Percentiles rank a stretch among this genome's conserved stretches.
phyloP scores from a whole-genome alignment of 768 basidiomycete species.

The Candolleomyces efflorescens region DNA sequence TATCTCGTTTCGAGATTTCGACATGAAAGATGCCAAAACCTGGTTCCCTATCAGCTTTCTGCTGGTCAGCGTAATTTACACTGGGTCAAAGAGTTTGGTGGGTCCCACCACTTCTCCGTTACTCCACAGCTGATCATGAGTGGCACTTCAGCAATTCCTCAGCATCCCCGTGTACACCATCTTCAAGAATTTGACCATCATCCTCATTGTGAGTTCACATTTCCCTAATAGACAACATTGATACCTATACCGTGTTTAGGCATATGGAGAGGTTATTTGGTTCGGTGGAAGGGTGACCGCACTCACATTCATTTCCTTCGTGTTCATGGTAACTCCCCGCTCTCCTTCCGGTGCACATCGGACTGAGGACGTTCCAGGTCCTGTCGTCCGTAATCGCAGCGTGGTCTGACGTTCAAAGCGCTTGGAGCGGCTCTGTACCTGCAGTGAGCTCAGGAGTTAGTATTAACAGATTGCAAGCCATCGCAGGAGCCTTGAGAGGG shows the following conservation, averaged over 20 bases:
- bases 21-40: conserved; percentile 74
- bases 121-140: neutral
- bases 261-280: conserved; percentile 97
- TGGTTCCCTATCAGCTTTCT: conserved; percentile 96
- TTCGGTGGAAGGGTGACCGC: conserved; percentile 88
- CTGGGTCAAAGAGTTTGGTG: conserved; percentile 94
- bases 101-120: conserved; percentile 27
- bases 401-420: conserved; percentile 78
- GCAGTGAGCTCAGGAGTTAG: conserved; percentile 29
- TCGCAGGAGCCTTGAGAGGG: conserved; percentile 43
- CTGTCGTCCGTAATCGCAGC: conserved; percentile 95
- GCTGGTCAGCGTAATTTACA: conserved; percentile 94
- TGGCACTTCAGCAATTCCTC: conserved; percentile 77
- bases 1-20: conserved; percentile 83
- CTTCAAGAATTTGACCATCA: conserved; percentile 99
- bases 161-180: conserved; percentile 98
- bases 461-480: conserved; percentile 29
- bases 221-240: neutral
- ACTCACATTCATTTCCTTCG: conserved; percentile 84
- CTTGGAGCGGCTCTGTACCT: conserved; percentile 32
- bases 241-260: conserved; percentile 39
- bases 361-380: conserved; percentile 44
- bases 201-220: conserved; percentile 72
- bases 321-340: conserved; percentile 70
- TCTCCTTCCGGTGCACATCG: neutral